Conservation (phyloP, 495 filamentous ascomycete species). For the Hyaloscypha variabilis region DNA sequence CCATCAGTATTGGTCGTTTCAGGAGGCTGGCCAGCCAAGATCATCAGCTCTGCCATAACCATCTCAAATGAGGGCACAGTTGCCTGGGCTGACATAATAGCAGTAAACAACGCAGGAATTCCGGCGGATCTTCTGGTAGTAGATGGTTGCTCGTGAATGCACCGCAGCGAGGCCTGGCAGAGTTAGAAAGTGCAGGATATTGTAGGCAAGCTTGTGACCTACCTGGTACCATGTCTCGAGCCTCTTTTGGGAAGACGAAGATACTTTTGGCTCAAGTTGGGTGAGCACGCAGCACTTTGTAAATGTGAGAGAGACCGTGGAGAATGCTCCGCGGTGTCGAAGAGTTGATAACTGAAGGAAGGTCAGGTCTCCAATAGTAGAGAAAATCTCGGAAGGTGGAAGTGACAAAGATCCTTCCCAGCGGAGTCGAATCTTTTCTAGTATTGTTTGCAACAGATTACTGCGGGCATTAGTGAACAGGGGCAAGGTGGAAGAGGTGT, state of each 20-base stretch:
- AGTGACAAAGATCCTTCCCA: slow-evolving; percentile 37
- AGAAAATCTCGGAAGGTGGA: slow-evolving; percentile 47
- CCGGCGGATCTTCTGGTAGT: slow-evolving; percentile 94
- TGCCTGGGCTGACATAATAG: slow-evolving; percentile 64
- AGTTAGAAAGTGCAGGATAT: not conserved
- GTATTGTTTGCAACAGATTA: slow-evolving; percentile 59
- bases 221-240: slow-evolving; percentile 73
- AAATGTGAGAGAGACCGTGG: slow-evolving; percentile 88
- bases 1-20: slow-evolving; percentile 54
- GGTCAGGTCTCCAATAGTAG: slow-evolving; percentile 64
- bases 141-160: slow-evolving; percentile 69
- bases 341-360: slow-evolving; percentile 82
- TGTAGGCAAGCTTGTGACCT: slow-evolving; percentile 26
- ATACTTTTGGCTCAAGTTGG: slow-evolving; percentile 37
- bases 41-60: slow-evolving; percentile 48
- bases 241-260: slow-evolving; percentile 37
- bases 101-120: slow-evolving; percentile 81
- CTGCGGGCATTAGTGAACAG: slow-evolving; percentile 32
- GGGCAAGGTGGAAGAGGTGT: not conserved
- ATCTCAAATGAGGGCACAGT: slow-evolving; percentile 51
- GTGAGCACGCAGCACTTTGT: slow-evolving; percentile 69
- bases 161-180: slow-evolving; percentile 56
- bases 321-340: slow-evolving; percentile 91
- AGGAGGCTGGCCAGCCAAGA: slow-evolving; percentile 59
- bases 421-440: slow-evolving; percentile 43